Evolutionary conservation across 1,139 yeast species (phyloP), one percentile per base, ranked within the genome.

Genomic region (Sugiyamaella japonica): DNA sequence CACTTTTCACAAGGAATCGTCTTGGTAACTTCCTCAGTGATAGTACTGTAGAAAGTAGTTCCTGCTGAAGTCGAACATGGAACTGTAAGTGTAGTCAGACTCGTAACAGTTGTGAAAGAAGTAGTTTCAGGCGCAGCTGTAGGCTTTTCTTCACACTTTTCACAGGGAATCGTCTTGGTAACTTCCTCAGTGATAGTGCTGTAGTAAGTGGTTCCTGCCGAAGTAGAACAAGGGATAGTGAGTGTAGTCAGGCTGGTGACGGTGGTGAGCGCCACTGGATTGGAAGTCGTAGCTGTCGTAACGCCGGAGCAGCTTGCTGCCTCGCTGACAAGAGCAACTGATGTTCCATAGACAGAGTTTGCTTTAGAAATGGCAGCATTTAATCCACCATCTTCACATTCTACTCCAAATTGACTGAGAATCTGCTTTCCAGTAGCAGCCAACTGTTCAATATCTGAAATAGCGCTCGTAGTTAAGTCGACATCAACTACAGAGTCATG

Each of bases 51-150:
- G 15, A 10, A 48, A 8, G 52, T 48, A n/a, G 23, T 48, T 16
- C 44, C 53, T 2, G 20, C 48, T 13, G 56, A 29, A 29, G 34
- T 29, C 10, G 34, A 29, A 29, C n/a, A 29, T 9, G 34, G 34
- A 29, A 29, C n/a, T 36, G 56, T 53, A 10, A 53, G 23, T 13
- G 56, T 53, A 40, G 49, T 43, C 10, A n/a, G 34, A 31, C 45
- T 39, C 10, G 46, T 41, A 17, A 29, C 37, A 36, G 53, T 49
- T 20, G 48, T 38, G 17, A 41, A 45, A 8, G 39, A 43, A 16
- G 46, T 39, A 31, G 15, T 25, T 1, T 23, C 12, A 28, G 48
- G 25, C 13, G 47, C 36, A 36, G 15, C 34, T 23, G 49, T 45
- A 4, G 51, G 38, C 16, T 34, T 34, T 5, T 34, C 38, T 34